These are phyloP conservation scores for Pseudogymnoascus pannorum DNA, from an alignment of 2,329 filamentous ascomycete genomes.

Conservation along the genomic window DNA sequence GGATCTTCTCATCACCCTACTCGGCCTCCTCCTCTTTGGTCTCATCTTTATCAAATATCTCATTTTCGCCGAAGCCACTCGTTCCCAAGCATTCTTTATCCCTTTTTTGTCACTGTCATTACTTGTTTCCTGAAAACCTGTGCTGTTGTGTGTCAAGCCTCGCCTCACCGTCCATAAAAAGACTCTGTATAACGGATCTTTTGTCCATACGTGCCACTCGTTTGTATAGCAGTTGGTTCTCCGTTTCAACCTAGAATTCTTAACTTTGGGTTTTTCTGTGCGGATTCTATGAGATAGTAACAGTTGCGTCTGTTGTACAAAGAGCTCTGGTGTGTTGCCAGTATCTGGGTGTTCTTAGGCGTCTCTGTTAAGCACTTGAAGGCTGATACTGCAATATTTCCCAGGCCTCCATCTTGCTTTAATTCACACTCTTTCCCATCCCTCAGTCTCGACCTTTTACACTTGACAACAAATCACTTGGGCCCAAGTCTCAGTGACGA, in stretches of 20 bases:
- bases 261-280: not conserved
- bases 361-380: not conserved
- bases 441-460: not conserved
- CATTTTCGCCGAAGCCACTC: not conserved
- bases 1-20: constrained; percentile 6
- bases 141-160: not conserved
- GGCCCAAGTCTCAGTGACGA: not conserved
- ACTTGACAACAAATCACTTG: not conserved
- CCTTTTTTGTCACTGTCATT: constrained; percentile 2
- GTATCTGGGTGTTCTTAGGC: not conserved
- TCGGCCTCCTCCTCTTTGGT: not conserved
- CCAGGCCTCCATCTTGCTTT: not conserved
- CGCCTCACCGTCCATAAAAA: constrained; percentile 2
- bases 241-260: not conserved
- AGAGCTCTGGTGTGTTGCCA: constrained; percentile 2
- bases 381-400: not conserved
- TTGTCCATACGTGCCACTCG: constrained; percentile 7
- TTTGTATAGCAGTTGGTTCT: not conserved
- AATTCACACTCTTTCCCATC: not conserved
- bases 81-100: not conserved
- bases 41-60: constrained; percentile 8
- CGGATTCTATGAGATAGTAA: not conserved
- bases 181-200: constrained; percentile 1
- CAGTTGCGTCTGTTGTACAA: not conserved
- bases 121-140: not conserved